Base-by-base conservation (phyloP, 1,139 yeast genomes). In the Pichia sp. region DNA sequence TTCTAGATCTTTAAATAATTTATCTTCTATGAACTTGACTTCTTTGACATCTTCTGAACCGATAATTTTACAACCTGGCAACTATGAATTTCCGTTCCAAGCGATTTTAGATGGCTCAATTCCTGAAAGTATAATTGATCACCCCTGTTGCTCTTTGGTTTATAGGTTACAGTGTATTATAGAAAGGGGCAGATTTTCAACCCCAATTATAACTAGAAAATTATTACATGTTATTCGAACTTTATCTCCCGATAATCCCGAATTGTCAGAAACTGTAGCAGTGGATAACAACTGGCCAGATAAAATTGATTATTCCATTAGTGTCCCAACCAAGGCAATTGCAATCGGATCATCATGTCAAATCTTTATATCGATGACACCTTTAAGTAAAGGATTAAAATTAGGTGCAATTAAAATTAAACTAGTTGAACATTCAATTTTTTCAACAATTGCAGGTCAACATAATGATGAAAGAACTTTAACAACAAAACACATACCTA, bases 261-360 rank as follows among this genome's bases (percentile, higher is more conserved):
- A 94, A 61, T 71, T 90, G 41, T 76, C 94, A 0, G 97, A 92
- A 66, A 88, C 97, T 0, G 86, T 89, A 56, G 89, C 96, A 0
- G 95, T 92, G 28, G 96, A 89, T 62, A 92, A 92, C 64, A 83
- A 92, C 0, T 94, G 99, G 99, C 97, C 98, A 3, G 72, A 79
- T 43, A 92, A 92, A 65, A 87, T 92, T 43, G 97, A 94, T 60
- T 92, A 92, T 66, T 79, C 92, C 1, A 78, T 92, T 48, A 85
- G 86, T 52, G 82, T 87, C 8, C 97, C 97, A 0, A 75, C 90
- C 18, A 83, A 86, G 62, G 96, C 97, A 0, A 78, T 88, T 36
- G 95, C 97, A 0, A 81, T 92, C 40, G 98, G 98, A 1, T 82
- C 95, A 0, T 70, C 79, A 0, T 74, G 86, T 2, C 86, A 88